A percentile compares a stretch with the other conserved stretches of the same genome.
Conservation (phyloP, 192 early-diverging fungal genomes). For the Umbelopsis isabellina region DNA sequence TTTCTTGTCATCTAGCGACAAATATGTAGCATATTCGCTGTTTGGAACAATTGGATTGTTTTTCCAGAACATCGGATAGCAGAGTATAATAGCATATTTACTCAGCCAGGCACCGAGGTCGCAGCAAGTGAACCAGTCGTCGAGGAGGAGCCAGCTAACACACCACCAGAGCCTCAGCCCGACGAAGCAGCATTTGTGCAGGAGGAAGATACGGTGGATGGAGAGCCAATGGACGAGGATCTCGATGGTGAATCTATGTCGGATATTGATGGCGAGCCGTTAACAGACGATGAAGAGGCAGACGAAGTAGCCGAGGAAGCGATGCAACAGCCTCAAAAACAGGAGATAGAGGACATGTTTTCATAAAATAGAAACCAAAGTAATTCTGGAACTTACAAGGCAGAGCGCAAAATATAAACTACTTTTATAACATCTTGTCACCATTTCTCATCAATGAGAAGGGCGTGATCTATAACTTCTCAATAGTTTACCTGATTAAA, state of each 20-base stretch:
- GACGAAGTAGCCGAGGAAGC: not conserved
- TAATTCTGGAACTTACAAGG: not conserved
- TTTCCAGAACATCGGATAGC: slow-evolving; percentile 74
- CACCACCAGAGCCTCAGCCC: slow-evolving; percentile 10
- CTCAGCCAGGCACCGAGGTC: slow-evolving; percentile 30
- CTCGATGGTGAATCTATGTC: slow-evolving; percentile 50
- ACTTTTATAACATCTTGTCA: no score
- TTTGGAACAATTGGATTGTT: slow-evolving; percentile 92
- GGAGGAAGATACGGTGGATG: not conserved
- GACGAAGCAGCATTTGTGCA: slow-evolving; percentile 5
- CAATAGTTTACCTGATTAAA: no score
- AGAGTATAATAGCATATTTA: slow-evolving; percentile 54
- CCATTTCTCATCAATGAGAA: no score
- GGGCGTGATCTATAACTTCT: no score
- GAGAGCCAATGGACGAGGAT: slow-evolving; percentile 45
- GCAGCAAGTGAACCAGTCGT: slow-evolving; percentile 3
- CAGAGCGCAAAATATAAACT: not conserved
- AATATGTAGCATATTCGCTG: slow-evolving; percentile 64
- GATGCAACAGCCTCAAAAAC: not conserved
- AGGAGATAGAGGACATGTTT: slow-evolving; percentile 27
- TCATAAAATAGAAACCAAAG: not conserved
- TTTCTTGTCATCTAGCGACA: slow-evolving; percentile 45
- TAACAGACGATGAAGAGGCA: slow-evolving; percentile 44
- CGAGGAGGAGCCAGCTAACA: not conserved
- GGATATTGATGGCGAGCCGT: slow-evolving; percentile 53